These are phyloP conservation scores for Colletotrichum aenigma DNA, from an alignment of 2,329 filamentous ascomycete species.

Conservation along the genomic window DNA sequence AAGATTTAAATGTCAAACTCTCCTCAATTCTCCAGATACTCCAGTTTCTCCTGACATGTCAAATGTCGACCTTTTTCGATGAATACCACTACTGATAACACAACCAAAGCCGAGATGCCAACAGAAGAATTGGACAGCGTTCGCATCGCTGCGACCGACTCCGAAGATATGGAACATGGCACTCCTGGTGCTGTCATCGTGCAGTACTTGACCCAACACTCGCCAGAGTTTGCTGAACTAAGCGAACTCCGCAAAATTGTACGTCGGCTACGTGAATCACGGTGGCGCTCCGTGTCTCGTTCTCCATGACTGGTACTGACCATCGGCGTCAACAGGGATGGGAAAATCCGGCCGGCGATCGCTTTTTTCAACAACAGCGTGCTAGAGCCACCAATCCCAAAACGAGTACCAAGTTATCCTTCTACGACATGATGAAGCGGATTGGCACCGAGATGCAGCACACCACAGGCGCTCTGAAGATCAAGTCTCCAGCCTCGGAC, in stretches of 20 bases:
- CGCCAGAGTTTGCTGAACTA: neutral
- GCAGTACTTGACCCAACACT: neutral
- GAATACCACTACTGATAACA: neutral
- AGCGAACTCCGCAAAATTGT: neutral
- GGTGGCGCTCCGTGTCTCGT: neutral
- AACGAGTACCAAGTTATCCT: rapidly evolving
- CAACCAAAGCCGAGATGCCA: neutral
- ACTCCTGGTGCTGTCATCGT: neutral
- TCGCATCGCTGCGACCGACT: neutral
- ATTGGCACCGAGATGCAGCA: neutral
- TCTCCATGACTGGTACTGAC: neutral
- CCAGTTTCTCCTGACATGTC: neutral
- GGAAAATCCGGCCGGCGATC: neutral
- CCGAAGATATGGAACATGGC: neutral
- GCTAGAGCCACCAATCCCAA: neutral
- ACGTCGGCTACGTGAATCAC: neutral
- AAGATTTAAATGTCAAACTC: neutral
- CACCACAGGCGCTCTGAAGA: neutral
- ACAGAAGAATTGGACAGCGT: neutral
- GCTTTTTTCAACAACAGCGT: neutral
- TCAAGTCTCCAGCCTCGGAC: neutral
- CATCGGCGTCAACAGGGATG: neutral
- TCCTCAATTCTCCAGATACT: neutral
- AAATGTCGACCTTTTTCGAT: neutral
- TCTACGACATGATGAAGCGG: neutral